phyloP scores from a whole-genome alignment of 495 filamentous ascomycete genomes.

The Hypoxylon lienhwacheense region DNA sequence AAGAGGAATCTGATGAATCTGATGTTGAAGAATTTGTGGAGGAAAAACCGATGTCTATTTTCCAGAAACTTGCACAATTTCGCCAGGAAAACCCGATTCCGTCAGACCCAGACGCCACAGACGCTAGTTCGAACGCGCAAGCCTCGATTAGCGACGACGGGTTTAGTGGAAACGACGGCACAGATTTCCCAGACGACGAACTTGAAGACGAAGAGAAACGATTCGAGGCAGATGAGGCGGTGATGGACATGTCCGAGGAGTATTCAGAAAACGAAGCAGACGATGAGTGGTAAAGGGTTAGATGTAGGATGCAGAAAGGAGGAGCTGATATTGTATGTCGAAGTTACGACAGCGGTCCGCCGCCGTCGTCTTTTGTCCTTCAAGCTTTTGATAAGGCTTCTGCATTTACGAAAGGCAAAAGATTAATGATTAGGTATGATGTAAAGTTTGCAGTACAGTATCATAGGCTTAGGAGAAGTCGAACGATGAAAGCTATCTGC shows the following conservation, averaged over 20 bases:
- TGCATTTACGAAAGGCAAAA: too few species aligned
- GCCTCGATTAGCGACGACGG: constrained; percentile 11
- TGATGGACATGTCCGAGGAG: constrained; percentile 17
- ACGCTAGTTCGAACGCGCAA: constrained; percentile 10
- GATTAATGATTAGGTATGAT: too few species aligned
- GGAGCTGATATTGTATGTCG: too few species aligned
- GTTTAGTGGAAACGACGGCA: constrained; percentile 17
- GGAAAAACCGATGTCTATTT: constrained; percentile 24
- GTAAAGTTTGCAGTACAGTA: too few species aligned
- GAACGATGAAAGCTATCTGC: too few species aligned
- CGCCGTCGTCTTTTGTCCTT: too few species aligned
- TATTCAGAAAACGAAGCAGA: constrained; percentile 26
- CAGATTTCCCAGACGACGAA: constrained; percentile 28
- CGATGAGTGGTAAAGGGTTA: constrained; percentile 20
- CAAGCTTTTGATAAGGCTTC: too few species aligned
- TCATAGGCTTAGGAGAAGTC: too few species aligned
- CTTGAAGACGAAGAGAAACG: constrained; percentile 29
- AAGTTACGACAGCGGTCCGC: too few species aligned
- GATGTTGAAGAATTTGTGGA: constrained; percentile 16
- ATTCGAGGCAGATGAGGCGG: constrained; percentile 4
- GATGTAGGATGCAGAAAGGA: not conserved
- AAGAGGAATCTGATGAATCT: constrained; percentile 10
- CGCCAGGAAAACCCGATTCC: constrained; percentile 30
- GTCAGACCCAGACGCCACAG: constrained; percentile 15
- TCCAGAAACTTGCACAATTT: constrained; percentile 30